Percentiles rank a stretch among this genome's conserved stretches.
These are phyloP conservation scores for Microdochium trichocladiopsis DNA, from an alignment of 2,329 filamentous ascomycete genomes.

Conservation along the genomic window DNA sequence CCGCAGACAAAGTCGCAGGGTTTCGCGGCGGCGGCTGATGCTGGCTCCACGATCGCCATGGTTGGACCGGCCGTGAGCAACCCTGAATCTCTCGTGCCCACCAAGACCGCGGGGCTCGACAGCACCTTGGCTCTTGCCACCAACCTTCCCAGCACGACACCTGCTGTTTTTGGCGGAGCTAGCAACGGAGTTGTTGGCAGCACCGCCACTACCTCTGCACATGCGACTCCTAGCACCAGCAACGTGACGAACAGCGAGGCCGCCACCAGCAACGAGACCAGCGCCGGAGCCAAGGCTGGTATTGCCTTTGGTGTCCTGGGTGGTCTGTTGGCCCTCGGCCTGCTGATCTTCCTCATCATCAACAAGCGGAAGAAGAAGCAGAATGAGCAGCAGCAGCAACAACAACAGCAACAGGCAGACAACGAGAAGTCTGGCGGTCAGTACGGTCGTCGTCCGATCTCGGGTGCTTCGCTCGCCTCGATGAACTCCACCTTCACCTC, in stretches of 20 bases:
- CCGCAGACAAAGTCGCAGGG: neutral
- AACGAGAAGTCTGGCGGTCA: conserved; percentile 56
- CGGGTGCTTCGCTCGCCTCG: conserved; percentile 9
- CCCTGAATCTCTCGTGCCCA: conserved; percentile 12
- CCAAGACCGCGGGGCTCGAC: conserved; percentile 18
- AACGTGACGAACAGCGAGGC: conserved; percentile 30
- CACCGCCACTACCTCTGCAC: conserved; percentile 11
- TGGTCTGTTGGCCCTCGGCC: conserved; percentile 57
- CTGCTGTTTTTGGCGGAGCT: conserved; percentile 2
- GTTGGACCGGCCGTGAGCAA: neutral
- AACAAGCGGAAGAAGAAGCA: conserved; percentile 63
- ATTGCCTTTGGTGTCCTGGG: conserved; percentile 76
- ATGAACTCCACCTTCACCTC: conserved; percentile 21
- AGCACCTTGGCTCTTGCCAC: conserved; percentile 18
- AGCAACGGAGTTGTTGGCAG: conserved; percentile 8
- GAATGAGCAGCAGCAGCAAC: conserved; percentile 37
- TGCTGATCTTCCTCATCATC: conserved; percentile 66
- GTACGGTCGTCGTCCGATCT: conserved; percentile 24
- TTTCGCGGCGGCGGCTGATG: neutral
- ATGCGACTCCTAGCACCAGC: conserved; percentile 7
- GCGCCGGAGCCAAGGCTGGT: conserved; percentile 60
- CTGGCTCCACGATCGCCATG: neutral
- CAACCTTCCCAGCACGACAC: conserved; percentile 16
- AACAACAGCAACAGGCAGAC: conserved; percentile 39
- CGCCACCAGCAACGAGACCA: conserved; percentile 48